Percentiles rank a stretch among this genome's conserved stretches.
Evolutionary conservation across 345 rosid species (phyloP).

Genomic region (Arabidopsis suecica): DNA sequence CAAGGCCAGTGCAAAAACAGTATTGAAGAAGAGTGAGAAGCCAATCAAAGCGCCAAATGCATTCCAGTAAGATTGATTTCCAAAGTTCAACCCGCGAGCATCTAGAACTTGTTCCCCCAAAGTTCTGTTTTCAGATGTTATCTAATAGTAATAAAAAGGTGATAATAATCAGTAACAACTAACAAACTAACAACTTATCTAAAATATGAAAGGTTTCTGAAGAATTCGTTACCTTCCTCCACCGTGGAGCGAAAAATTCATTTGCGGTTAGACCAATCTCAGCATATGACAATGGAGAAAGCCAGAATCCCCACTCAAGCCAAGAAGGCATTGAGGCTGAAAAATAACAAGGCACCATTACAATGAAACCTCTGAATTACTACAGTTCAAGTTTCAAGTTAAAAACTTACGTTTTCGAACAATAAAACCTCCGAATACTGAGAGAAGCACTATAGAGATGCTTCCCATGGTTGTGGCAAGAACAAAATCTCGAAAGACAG

Average conservation of each 20-base stretch:
- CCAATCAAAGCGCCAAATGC: conserved; percentile 60
- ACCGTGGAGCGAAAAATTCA: conserved; percentile 69
- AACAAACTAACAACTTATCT: not conserved
- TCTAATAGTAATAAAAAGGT: conserved; percentile 20
- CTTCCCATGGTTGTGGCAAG: conserved; percentile 55
- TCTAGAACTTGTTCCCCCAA: conserved; percentile 54
- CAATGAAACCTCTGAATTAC: conserved; percentile 50
- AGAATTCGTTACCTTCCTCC: conserved; percentile 61
- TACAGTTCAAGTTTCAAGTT: not conserved
- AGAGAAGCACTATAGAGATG: conserved; percentile 47
- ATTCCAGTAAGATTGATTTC: conserved; percentile 56
- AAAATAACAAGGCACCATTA: conserved; percentile 22
- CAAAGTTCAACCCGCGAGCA: conserved; percentile 64
- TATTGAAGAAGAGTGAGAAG: conserved; percentile 59
- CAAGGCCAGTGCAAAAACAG: conserved; percentile 58
- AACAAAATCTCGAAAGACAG: conserved; percentile 52
- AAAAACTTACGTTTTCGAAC: conserved; percentile 49
- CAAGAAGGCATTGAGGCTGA: conserved; percentile 59
- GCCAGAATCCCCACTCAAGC: conserved; percentile 77
- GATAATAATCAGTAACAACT: not conserved
- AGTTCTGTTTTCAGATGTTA: conserved; percentile 46
- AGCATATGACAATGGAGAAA: conserved; percentile 70
- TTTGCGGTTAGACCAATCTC: conserved; percentile 66
- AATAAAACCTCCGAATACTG: conserved; percentile 67
- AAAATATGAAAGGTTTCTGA: not conserved